Base-by-base conservation (phyloP, 169 alveolate genomes). In the Plasmodium gonderi region DNA sequence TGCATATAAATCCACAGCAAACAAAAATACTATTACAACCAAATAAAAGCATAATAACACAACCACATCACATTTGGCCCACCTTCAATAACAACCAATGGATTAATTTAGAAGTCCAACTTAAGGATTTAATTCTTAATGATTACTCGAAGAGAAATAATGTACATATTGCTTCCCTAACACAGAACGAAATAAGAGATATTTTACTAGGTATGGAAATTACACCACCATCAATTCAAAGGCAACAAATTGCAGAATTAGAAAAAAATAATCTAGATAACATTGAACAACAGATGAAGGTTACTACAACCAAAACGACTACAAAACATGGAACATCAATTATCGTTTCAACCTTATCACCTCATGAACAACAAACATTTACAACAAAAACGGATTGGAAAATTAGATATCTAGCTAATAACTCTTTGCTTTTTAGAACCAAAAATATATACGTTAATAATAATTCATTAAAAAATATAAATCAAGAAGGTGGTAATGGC, bases 61-160 rank as follows among this genome's bases (percentile, higher is more conserved):
- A 98, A 78, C 99, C 99, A n/a, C 99, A 99, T 95, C 99, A 99
- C 95, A 98, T 99, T 80, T 99, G 99, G 99, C 99, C 99, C 65
- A 96, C 99, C 49, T 96, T 99, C 87, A 98, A 99, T 33, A 99
- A 98, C 90, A 99, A 98, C 72, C 99, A 99, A 97, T 99, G 99
- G 99, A 98, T 99, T 26, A 98, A 98, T 89, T 99, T 99, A 20
- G 99, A 99, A 96, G 99, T 98, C 36, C 99, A 99, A 92, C 95
- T 99, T 69, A 99, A 98, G 94, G 99, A 99, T 87, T 91, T 99
- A 82, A 99, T 99, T 82, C 95, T 99, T 74, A 99, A 99, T 33
- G 99, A 99, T 96, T 99, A 99, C 94, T 99, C 99, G 17, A 99
- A 99, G 97, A 98, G 99, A 92, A 99, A 99, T 95, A 99, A 99